Percentiles rank a stretch among this genome's conserved stretches.
These are phyloP conservation scores for Chaetomiaceae sp. DNA, from an alignment of 2,329 filamentous ascomycete species.

Conservation along the genomic window DNA sequence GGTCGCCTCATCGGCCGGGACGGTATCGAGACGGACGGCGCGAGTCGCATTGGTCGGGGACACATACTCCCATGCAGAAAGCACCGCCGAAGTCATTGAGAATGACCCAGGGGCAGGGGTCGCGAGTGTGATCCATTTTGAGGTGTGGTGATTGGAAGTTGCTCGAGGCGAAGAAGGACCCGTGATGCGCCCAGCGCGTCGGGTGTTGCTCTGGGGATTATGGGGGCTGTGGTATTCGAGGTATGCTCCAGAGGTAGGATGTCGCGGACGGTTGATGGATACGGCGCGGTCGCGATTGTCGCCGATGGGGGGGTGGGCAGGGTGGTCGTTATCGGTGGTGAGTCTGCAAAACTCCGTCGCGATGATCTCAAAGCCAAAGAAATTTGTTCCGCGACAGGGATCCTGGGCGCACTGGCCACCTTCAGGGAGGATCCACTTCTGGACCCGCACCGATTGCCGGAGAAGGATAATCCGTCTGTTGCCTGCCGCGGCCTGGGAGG, in stretches of 20 bases:
- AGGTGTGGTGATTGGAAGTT: neutral
- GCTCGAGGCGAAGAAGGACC: neutral
- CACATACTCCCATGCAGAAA: constrained; percentile 88
- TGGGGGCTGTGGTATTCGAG: no score
- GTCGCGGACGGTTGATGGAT: neutral
- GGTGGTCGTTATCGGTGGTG: constrained; percentile 10
- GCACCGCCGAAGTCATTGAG: constrained; percentile 97
- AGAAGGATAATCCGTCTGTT: neutral
- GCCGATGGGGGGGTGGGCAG: constrained; percentile 9
- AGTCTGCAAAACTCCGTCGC: constrained; percentile 11
- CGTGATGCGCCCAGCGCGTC: constrained; percentile 8
- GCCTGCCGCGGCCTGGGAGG: no score
- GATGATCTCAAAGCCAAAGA: constrained; percentile 24
- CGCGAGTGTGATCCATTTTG: constrained; percentile 87
- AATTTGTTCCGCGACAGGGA: constrained; percentile 21
- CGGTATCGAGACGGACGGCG: neutral
- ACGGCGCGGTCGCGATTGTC: constrained; percentile 1
- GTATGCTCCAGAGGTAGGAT: no score
- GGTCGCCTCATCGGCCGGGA: neutral
- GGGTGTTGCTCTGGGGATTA: neutral
- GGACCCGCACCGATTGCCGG: constrained; percentile 1
- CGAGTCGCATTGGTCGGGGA: constrained; percentile 4
- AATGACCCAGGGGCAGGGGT: constrained; percentile 95
- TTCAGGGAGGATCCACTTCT: neutral
- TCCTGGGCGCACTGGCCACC: constrained; percentile 14